phyloP scores from a whole-genome alignment of 305 asterid species.

The Stenogyne calaminthoides region DNA sequence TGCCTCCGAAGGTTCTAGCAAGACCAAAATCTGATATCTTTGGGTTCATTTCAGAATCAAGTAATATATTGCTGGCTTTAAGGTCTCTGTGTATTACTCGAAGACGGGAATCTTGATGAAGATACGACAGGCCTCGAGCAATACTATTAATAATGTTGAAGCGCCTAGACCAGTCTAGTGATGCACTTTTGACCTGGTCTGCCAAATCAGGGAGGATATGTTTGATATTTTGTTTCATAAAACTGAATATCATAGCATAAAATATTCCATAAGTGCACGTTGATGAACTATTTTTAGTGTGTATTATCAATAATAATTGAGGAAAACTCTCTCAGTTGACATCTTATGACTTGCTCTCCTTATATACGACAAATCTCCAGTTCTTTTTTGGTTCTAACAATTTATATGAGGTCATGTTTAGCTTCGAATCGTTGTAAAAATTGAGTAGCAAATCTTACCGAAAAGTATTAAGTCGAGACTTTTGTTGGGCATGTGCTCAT shows the following conservation, averaged over 20 bases:
- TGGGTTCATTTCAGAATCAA: slow-evolving; percentile 31
- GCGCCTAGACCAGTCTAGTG: slow-evolving; percentile 29
- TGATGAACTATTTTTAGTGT: not conserved
- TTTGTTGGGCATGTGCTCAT: slow-evolving; percentile 51
- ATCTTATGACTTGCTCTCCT: too few species aligned
- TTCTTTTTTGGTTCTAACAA: too few species aligned
- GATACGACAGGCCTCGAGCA: slow-evolving; percentile 54
- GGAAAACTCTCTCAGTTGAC: not conserved
- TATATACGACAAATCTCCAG: too few species aligned
- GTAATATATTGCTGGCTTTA: slow-evolving; percentile 49
- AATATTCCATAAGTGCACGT: not conserved
- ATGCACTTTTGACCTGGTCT: slow-evolving; percentile 5
- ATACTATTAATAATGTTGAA: slow-evolving; percentile 39
- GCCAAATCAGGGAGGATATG: not conserved
- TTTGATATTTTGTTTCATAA: not conserved
- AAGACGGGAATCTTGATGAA: slow-evolving; percentile 56
- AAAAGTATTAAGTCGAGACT: slow-evolving; percentile 20
- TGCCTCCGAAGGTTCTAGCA: slow-evolving; percentile 30
- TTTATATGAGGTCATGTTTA: too few species aligned
- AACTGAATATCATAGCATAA: not conserved
- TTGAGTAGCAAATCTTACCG: not conserved
- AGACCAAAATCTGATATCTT: slow-evolving; percentile 31
- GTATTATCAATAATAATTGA: not conserved
- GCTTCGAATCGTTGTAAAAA: too few species aligned
- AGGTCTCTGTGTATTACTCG: slow-evolving; percentile 52